Evolutionary conservation across 2,329 filamentous ascomycete species (phyloP).

Genomic region (Colletotrichum brevisporum): DNA sequence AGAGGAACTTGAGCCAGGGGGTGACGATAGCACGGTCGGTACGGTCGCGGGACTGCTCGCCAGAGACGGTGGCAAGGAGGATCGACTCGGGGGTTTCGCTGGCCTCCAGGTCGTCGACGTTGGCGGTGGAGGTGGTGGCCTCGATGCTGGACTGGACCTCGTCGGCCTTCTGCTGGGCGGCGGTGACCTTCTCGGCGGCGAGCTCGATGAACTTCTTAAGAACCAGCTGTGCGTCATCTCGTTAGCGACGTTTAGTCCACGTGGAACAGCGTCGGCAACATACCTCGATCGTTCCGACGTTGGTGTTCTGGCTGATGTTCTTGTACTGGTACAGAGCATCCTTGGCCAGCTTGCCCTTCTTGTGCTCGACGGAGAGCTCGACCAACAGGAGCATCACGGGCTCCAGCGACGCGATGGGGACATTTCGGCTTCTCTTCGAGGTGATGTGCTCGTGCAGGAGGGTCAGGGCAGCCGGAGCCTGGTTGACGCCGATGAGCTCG

Average conservation of each 20-base stretch:
- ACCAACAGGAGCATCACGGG: slow-evolving; percentile 99
- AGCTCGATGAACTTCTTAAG: slow-evolving; percentile 98
- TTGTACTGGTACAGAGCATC: slow-evolving; percentile 99
- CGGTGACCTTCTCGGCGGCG: slow-evolving; percentile 94
- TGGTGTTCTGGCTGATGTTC: slow-evolving; percentile 99
- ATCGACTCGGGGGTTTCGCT: slow-evolving; percentile 99
- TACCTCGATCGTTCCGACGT: slow-evolving; percentile 97
- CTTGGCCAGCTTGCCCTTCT: slow-evolving; percentile 98
- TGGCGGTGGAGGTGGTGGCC: slow-evolving; percentile 77
- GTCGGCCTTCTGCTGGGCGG: slow-evolving; percentile 95
- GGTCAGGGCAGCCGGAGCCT: slow-evolving; percentile 91
- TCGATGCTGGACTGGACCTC: slow-evolving; percentile 92
- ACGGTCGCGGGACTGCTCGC: slow-evolving; percentile 96
- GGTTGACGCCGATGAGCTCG: slow-evolving; percentile 98
- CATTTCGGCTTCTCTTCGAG: slow-evolving; percentile 97
- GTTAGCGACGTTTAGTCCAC: slow-evolving; percentile 26
- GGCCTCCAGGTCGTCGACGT: slow-evolving; percentile 95
- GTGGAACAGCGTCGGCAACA: background rate
- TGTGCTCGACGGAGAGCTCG: slow-evolving; percentile 95
- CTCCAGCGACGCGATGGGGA: slow-evolving; percentile 94
- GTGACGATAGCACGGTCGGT: slow-evolving; percentile 99
- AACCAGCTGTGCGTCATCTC: slow-evolving; percentile 73
- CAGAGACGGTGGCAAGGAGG: slow-evolving; percentile 95
- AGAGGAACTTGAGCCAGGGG: slow-evolving; percentile 99
- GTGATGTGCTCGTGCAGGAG: slow-evolving; percentile 99